Evolutionary conservation across 1,284 basidiomycete species (phyloP), one percentile per base, ranked within the genome.

Genomic region (Leccinum griseonigrum): DNA sequence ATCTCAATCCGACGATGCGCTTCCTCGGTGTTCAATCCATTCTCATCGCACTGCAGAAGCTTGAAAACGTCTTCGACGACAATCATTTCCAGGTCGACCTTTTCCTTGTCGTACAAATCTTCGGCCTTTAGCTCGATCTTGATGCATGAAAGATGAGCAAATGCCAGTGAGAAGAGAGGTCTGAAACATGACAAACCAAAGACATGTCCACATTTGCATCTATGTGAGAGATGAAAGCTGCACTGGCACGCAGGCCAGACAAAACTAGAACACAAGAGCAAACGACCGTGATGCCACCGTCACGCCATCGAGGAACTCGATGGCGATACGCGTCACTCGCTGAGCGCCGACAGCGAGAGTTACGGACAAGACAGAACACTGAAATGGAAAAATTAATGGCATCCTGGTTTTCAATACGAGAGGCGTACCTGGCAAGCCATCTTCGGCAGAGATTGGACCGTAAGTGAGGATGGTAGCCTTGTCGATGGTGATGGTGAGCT

Each of bases 61-160:
- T 90, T 94, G 86, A 97, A 96, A 77, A 98, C 95, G 74, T 98
- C 95, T 69, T 97, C 95, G 76, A 98, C 92, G 71, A 95, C 92
- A 74, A 98, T 90, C 56, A 94, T 96, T 83, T 98, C 96, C 61
- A 98, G 85, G 79, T 98, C 96, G 78, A 98, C 96, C 83, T 98
- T 98, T 81, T 98, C 95, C 83, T 97, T 97, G 80, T 97, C 93
- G 78, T 97, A 97, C 55, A 98, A 81, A 79, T 98, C 95, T 78
- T 96, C 94, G 10, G 94, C 93, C 76, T 90, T 95, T 71, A 97
- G 83, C 77, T 94, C 91, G 67, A 96, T 95, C 86, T 90, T 34
- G 3, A 62, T n/a, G 58, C 26, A 46, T n/a, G 9, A 26, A 51
- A 50, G 6, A 11, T 65, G 14, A 64, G 54, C 7, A 31, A 26